Conservation (phyloP, 108 stramenopile genomes). For the Nitzschia sp. region DNA sequence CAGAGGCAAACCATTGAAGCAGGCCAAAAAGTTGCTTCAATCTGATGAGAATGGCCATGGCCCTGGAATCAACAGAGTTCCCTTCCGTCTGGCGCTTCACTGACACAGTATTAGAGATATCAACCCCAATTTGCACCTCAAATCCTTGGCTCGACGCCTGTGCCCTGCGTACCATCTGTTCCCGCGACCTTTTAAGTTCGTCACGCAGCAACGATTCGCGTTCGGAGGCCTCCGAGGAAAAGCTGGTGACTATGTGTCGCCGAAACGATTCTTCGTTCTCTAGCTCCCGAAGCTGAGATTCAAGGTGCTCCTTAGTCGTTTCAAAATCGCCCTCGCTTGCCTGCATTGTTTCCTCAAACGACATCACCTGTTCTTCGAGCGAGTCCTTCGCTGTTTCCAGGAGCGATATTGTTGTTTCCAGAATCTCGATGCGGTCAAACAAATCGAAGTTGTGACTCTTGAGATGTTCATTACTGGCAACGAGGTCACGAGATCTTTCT, state of each 20-base stretch:
- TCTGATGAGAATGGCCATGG: neutral
- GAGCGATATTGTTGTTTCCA: conserved; percentile 15
- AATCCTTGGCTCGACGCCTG: too few relatives aligned
- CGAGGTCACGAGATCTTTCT: neutral
- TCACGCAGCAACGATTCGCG: conserved; percentile 4
- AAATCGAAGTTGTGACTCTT: neutral
- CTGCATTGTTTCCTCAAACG: conserved; percentile 5
- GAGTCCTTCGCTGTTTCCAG: conserved; percentile 10
- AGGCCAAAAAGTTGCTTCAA: too few relatives aligned
- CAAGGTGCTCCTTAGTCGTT: conserved; percentile 1
- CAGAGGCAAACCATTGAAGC: neutral
- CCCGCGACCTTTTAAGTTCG: neutral
- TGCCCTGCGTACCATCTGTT: conserved; percentile 5
- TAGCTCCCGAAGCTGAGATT: neutral
- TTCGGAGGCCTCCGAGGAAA: neutral
- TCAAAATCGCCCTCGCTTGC: neutral
- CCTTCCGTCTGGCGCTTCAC: neutral
- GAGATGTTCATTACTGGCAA: neutral
- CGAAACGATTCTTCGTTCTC: conserved; percentile 11
- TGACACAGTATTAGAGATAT: neutral
- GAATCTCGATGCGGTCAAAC: conserved; percentile 6
- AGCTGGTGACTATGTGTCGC: neutral
- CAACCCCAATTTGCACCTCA: too few relatives aligned
- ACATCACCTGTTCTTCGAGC: conserved; percentile 9
- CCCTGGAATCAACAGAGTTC: neutral